Percentiles rank a stretch among this genome's conserved stretches.
Evolutionary conservation across 2,329 filamentous ascomycete species (phyloP).

Genomic region (Neonectria punicea): DNA sequence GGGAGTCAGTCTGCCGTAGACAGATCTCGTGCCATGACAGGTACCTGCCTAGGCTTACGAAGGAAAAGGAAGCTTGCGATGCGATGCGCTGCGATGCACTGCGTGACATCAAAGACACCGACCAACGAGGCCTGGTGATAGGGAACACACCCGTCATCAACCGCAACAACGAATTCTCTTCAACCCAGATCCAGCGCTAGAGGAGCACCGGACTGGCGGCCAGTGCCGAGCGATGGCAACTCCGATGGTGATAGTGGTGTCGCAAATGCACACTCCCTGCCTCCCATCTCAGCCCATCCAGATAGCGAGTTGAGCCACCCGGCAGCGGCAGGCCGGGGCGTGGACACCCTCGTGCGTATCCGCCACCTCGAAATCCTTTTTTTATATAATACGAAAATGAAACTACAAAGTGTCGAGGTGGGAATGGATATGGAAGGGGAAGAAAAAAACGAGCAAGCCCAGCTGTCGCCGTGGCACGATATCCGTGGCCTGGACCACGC

Average conservation of each 20-base stretch:
- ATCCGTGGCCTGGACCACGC: constrained; percentile 21
- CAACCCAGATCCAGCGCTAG: constrained; percentile 27
- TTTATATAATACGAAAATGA: constrained; percentile 22
- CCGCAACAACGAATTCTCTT: constrained; percentile 20
- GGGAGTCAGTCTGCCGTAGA: neutral
- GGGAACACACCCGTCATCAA: constrained; percentile 26
- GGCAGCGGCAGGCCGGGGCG: constrained; percentile 3
- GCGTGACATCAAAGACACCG: constrained; percentile 16
- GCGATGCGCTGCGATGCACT: constrained; percentile 1
- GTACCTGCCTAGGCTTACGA: neutral
- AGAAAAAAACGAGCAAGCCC: neutral
- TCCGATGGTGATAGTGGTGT: constrained; percentile 26
- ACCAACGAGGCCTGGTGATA: constrained; percentile 11
- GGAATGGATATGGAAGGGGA: neutral
- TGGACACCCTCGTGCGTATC: constrained; percentile 13
- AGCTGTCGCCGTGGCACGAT: constrained; percentile 6
- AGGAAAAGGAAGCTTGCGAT: neutral
- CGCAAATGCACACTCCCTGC: constrained; percentile 40
- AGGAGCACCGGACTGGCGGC: constrained; percentile 24
- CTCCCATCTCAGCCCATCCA: constrained; percentile 24
- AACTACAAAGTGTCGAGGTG: neutral
- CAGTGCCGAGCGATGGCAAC: constrained; percentile 28
- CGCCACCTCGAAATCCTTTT: constrained; percentile 15
- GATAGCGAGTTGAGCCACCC: constrained; percentile 14
- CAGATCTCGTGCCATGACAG: constrained; percentile 6